These are phyloP conservation scores for Dalbergia cultrata DNA, from an alignment of 306 rosid species.

Conservation along the genomic window DNA sequence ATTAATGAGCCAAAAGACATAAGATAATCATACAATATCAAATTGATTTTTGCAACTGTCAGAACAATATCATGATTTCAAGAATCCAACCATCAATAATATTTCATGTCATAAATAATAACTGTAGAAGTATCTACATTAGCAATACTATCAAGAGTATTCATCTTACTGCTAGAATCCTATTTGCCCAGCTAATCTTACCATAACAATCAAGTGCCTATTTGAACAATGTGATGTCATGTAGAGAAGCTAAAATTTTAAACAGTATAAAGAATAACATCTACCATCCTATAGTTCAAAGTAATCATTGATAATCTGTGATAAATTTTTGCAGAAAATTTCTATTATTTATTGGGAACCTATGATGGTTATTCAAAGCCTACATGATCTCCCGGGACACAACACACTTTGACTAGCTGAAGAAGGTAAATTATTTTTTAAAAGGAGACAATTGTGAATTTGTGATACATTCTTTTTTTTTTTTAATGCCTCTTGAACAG, in stretches of 20 bases:
- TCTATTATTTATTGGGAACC: slow-evolving; percentile 6
- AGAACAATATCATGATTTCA: slow-evolving; percentile 10
- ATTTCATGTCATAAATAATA: slow-evolving; percentile 4
- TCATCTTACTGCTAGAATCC: slow-evolving; percentile 7
- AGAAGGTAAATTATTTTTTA: background rate
- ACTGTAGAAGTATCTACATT: background rate
- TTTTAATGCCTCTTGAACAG: background rate
- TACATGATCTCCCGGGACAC: slow-evolving; percentile 3
- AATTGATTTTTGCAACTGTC: background rate
- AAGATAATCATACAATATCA: background rate
- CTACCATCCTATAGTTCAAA: slow-evolving; percentile 32
- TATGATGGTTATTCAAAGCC: slow-evolving; percentile 17
- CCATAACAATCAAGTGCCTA: background rate
- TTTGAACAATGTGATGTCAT: slow-evolving; percentile 18
- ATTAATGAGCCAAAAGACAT: background rate
- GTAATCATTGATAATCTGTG: background rate
- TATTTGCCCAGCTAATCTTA: slow-evolving; percentile 10
- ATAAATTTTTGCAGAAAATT: background rate
- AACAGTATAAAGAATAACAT: background rate
- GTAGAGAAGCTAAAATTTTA: background rate
- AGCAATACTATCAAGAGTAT: background rate
- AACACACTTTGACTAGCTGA: slow-evolving; percentile 14
- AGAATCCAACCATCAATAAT: background rate
- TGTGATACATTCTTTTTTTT: background rate
- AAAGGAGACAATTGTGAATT: background rate